Conservation (phyloP, 1,284 basidiomycete species). For the Trichosporon sp. region DNA sequence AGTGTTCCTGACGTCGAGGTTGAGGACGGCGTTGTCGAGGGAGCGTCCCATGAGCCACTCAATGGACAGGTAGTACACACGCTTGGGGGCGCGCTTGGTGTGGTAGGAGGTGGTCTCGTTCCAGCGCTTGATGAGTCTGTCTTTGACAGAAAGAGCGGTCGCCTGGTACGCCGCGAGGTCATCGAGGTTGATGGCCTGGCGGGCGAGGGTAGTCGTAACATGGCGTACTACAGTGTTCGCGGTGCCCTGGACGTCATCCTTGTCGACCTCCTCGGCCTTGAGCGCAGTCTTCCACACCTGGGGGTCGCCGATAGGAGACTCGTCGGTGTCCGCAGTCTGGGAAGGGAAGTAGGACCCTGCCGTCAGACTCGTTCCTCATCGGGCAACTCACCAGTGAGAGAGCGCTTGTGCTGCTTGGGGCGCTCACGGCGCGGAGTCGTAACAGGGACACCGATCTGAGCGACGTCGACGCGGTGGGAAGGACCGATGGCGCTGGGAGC, state of each 20-base stretch:
- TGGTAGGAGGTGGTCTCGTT: constrained; percentile 49
- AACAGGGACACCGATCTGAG: constrained; percentile 42
- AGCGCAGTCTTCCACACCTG: constrained; percentile 65
- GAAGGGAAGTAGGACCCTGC: constrained; percentile 47
- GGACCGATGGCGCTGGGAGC: constrained; percentile 24
- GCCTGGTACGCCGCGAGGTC: constrained; percentile 53
- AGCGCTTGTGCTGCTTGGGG: constrained; percentile 39
- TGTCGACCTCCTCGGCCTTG: constrained; percentile 32
- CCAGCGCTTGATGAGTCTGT: constrained; percentile 64
- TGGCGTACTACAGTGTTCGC: constrained; percentile 74
- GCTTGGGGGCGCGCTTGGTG: constrained; percentile 45
- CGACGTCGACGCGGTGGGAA: constrained; percentile 32
- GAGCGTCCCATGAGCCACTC: constrained; percentile 76
- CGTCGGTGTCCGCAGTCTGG: constrained; percentile 61
- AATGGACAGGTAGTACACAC: constrained; percentile 75
- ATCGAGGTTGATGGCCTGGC: constrained; percentile 82
- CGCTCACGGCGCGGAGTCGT: constrained; percentile 42
- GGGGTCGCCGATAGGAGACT: constrained; percentile 81
- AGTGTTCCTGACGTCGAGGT: constrained; percentile 71
- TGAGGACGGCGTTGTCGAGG: constrained; percentile 83
- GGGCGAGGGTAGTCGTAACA: constrained; percentile 76
- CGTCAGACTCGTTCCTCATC: constrained; percentile 4
- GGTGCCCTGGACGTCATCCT: constrained; percentile 56
- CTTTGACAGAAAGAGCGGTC: constrained; percentile 65
- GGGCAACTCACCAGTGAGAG: constrained; percentile 37